Evolutionary conservation across 345 rosid genomes (phyloP).

Genomic region (Hibiscus tridactylites): DNA sequence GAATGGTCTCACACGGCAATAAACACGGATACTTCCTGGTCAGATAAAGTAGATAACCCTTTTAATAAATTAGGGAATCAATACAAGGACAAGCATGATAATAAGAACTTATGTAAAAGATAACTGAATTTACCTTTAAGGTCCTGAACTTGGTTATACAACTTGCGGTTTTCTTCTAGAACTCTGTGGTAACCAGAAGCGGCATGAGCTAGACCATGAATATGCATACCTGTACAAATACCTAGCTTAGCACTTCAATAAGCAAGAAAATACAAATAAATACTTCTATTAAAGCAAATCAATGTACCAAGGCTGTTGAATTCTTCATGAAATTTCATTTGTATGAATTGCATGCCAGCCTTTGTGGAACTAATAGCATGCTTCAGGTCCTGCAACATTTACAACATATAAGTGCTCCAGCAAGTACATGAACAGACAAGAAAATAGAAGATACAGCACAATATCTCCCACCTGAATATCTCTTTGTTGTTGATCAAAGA

Average conservation of each 20-base stretch:
- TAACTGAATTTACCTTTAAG: conserved; percentile 57
- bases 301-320: conserved; percentile 63
- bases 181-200: conserved; percentile 92
- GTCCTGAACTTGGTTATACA: conserved; percentile 93
- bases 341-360: conserved; percentile 88
- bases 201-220: conserved; percentile 87
- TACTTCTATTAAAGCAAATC: neutral
- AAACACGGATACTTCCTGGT: conserved; percentile 86
- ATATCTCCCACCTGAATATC: conserved; percentile 12
- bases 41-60: conserved; percentile 6
- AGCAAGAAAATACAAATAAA: neutral
- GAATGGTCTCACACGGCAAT: conserved; percentile 92
- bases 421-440: neutral
- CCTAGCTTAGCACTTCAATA: neutral
- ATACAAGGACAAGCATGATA: conserved; percentile 1
- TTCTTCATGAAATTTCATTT: conserved; percentile 78
- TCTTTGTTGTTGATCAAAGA: conserved; percentile 55
- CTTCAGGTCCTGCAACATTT: conserved; percentile 51
- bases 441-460: neutral
- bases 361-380: conserved; percentile 55
- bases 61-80: conserved; percentile 8
- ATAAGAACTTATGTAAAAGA: neutral
- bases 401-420: conserved; percentile 8
- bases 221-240: conserved; percentile 49
- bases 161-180: conserved; percentile 89